phyloP scores from a whole-genome alignment of 345 rosid genomes.

The Corymbia maculata region DNA sequence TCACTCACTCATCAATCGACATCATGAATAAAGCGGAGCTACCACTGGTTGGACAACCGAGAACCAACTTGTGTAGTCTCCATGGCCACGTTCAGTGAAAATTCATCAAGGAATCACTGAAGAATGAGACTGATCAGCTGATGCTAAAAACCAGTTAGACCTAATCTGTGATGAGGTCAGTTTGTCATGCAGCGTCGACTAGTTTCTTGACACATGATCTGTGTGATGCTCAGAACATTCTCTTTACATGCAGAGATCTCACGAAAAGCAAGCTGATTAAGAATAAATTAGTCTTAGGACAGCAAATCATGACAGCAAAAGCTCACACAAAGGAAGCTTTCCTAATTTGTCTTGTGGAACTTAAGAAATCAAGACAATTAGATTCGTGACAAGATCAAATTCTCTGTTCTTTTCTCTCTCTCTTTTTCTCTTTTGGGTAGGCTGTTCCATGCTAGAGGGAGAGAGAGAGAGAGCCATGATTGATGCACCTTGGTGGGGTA shows the following conservation, averaged over 20 bases:
- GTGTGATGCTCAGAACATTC: neutral
- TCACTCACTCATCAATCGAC: neutral
- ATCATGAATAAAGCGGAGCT: neutral
- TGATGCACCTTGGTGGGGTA: conserved; percentile 9
- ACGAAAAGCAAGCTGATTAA: neutral
- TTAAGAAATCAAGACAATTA: neutral
- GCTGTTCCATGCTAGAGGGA: neutral
- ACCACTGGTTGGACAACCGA: neutral
- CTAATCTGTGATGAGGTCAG: neutral
- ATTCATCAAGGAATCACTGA: neutral
- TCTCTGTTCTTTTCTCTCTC: neutral
- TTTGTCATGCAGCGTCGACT: neutral
- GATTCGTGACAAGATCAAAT: neutral
- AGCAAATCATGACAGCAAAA: neutral
- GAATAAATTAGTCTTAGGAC: neutral
- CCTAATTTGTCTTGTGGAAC: neutral
- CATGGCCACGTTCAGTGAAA: neutral
- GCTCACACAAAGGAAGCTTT: neutral
- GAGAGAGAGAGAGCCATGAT: conserved; percentile 7
- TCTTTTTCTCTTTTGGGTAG: neutral
- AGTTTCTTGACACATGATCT: neutral
- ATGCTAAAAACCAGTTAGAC: neutral
- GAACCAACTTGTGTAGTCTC: neutral
- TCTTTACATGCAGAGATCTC: neutral
- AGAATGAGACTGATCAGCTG: neutral